These are phyloP conservation scores for Saturnispora serradocipensis DNA, from an alignment of 805 yeast species.

Conservation along the genomic window DNA sequence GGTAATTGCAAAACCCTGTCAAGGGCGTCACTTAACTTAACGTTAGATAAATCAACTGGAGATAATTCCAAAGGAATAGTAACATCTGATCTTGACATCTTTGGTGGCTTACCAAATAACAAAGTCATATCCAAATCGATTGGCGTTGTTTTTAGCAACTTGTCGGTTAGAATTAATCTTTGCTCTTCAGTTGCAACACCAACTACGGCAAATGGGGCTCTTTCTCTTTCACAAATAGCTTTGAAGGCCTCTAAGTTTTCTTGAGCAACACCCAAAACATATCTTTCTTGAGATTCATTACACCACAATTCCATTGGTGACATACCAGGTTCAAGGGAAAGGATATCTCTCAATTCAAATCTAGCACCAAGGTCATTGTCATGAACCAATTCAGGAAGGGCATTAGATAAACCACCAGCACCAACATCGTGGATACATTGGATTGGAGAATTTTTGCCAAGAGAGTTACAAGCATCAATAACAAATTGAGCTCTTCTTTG, in stretches of 20 bases:
- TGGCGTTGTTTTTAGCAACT: conserved; percentile 69
- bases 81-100: conserved; percentile 69
- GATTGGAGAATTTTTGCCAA: conserved; percentile 68
- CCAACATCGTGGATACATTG: conserved; percentile 98
- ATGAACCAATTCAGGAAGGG: conserved; percentile 94
- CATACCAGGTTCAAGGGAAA: conserved; percentile 94
- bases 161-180: conserved; percentile 73
- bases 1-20: conserved; percentile 82
- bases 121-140: conserved; percentile 94
- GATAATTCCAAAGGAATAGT: conserved; percentile 49
- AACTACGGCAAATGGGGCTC: conserved; percentile 93
- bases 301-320: conserved; percentile 99
- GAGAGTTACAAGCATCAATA: conserved; percentile 83
- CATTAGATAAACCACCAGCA: conserved; percentile 98
- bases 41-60: conserved; percentile 27
- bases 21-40: conserved; percentile 53
- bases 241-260: conserved; percentile 64
- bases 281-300: conserved; percentile 98
- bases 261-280: conserved; percentile 85
- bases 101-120: conserved; percentile 94
- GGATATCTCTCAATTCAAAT: conserved; percentile 83
- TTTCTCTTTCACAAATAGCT: conserved; percentile 83
- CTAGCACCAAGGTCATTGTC: conserved; percentile 93
- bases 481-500: conserved; percentile 99
- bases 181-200: conserved; percentile 89